A percentile compares a stretch with the other conserved stretches of the same genome.
These are phyloP conservation scores for Cladorrhinum sp. DNA, from an alignment of 2,329 filamentous ascomycete species.

Conservation along the genomic window DNA sequence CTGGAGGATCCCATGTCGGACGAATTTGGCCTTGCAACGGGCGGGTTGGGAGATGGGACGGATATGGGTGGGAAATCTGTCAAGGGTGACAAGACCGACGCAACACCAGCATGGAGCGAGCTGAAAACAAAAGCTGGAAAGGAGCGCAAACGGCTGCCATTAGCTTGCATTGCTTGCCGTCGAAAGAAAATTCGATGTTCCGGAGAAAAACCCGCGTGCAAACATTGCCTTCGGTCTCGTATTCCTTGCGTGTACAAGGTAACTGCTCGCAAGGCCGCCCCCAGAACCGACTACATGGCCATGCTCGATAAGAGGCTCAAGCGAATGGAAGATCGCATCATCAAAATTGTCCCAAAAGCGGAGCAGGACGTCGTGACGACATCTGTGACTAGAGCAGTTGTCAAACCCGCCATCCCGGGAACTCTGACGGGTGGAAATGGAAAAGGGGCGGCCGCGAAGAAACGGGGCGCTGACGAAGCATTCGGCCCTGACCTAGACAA, in stretches of 20 bases:
- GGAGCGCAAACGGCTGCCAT: slow-evolving; percentile 84
- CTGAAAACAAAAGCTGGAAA: slow-evolving; percentile 91
- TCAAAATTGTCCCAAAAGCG: slow-evolving; percentile 88
- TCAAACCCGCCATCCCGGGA: slow-evolving; percentile 72
- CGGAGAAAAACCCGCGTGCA: slow-evolving; percentile 95
- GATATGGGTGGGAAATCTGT: slow-evolving; percentile 49
- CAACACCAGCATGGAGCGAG: slow-evolving; percentile 71
- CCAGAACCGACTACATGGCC: slow-evolving; percentile 96
- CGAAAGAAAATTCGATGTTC: slow-evolving; percentile 98
- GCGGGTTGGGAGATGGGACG: slow-evolving; percentile 48
- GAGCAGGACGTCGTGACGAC: slow-evolving; percentile 65
- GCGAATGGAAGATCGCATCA: slow-evolving; percentile 95
- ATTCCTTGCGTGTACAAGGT: slow-evolving; percentile 98
- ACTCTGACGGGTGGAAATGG: slow-evolving; percentile 46
- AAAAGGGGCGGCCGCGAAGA: slow-evolving; percentile 57
- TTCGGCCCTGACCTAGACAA: slow-evolving; percentile 78
- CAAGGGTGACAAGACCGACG: slow-evolving; percentile 58
- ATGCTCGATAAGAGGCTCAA: slow-evolving; percentile 96
- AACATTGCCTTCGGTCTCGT: slow-evolving; percentile 87
- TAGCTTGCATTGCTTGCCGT: slow-evolving; percentile 93
- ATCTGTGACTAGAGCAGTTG: slow-evolving; percentile 72
- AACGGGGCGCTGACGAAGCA: slow-evolving; percentile 81
- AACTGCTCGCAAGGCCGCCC: slow-evolving; percentile 88
- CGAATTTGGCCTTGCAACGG: slow-evolving; percentile 54
- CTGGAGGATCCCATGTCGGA: slow-evolving; percentile 55